A percentile compares a stretch with the other conserved stretches of the same genome.
Conservation (phyloP, 2,329 filamentous ascomycete species). For the Cordyceps cicadae region DNA sequence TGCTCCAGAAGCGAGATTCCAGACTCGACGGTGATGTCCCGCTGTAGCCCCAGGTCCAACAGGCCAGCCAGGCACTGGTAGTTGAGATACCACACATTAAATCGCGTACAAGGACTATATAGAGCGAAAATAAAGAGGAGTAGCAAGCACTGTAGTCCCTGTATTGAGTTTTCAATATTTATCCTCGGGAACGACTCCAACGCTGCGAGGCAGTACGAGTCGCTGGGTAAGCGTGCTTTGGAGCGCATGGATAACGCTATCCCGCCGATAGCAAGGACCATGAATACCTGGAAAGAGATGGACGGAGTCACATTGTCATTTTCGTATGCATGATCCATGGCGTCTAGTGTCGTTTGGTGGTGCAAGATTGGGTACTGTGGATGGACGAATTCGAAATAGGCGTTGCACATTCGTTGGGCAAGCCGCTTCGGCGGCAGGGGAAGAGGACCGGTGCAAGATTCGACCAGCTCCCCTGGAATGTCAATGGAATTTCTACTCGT, state of each 20-base stretch:
- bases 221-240: slow-evolving; percentile 35
- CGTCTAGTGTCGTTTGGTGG: slow-evolving; percentile 31
- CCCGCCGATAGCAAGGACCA: slow-evolving; percentile 44
- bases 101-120: slow-evolving; percentile 37
- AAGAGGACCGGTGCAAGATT: slow-evolving; percentile 25
- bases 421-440: slow-evolving; percentile 25
- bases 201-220: slow-evolving; percentile 41
- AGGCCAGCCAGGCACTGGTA: slow-evolving; percentile 45
- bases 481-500: not conserved
- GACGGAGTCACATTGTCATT: slow-evolving; percentile 21
- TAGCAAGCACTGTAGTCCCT: slow-evolving; percentile 41
- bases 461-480: slow-evolving; percentile 23
- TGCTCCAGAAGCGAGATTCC: slow-evolving; percentile 40
- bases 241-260: slow-evolving; percentile 35
- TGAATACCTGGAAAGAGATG: slow-evolving; percentile 39
- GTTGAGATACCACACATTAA: slow-evolving; percentile 48
- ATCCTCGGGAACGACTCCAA: slow-evolving; percentile 37
- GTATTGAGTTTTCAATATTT: slow-evolving; percentile 39
- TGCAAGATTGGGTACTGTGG: slow-evolving; percentile 43
- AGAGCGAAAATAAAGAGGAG: slow-evolving; percentile 41
- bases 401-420: slow-evolving; percentile 32
- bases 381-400: slow-evolving; percentile 42
- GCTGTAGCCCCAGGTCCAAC: slow-evolving; percentile 43
- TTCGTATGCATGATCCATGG: slow-evolving; percentile 30
- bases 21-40: slow-evolving; percentile 34